A percentile compares a stretch with the other conserved stretches of the same genome.
These are phyloP conservation scores for Backusella macrospora DNA, from an alignment of 192 early-diverging fungal genomes.

Conservation along the genomic window DNA sequence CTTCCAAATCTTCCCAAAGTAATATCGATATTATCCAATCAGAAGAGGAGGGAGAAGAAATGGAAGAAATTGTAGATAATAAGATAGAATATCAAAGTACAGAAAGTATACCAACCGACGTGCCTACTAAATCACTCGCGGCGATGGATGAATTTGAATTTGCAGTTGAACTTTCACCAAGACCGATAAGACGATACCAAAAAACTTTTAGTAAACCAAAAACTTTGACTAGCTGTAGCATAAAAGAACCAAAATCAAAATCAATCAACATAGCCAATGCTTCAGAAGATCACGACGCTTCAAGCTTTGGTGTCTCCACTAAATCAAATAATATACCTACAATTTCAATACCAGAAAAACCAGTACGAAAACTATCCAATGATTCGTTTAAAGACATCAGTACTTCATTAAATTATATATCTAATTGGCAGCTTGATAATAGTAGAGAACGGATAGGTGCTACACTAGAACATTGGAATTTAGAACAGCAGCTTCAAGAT, in stretches of 20 bases:
- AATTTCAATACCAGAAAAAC: neutral
- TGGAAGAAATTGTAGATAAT: neutral
- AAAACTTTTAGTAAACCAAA: neutral
- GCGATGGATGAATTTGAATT: neutral
- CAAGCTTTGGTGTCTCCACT: neutral
- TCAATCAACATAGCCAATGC: neutral
- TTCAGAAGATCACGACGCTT: neutral
- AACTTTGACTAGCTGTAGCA: neutral
- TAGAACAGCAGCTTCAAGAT: neutral
- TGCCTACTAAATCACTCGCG: neutral
- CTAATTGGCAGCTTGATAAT: neutral
- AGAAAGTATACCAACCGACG: neutral
- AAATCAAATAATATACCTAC: neutral
- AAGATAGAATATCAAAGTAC: neutral
- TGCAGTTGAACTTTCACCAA: constrained; percentile 4
- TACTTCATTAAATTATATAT: neutral
- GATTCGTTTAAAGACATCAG: neutral
- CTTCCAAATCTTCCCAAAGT: neutral
- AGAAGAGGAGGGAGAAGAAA: neutral
- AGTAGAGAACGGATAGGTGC: neutral
- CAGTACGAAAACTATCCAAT: neutral
- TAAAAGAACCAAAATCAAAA: neutral
- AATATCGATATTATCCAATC: neutral
- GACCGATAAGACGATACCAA: neutral
- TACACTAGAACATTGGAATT: neutral